Conservation (phyloP, 225 moss, liverwort and hornwort genomes). For the Bryum argenteum region DNA sequence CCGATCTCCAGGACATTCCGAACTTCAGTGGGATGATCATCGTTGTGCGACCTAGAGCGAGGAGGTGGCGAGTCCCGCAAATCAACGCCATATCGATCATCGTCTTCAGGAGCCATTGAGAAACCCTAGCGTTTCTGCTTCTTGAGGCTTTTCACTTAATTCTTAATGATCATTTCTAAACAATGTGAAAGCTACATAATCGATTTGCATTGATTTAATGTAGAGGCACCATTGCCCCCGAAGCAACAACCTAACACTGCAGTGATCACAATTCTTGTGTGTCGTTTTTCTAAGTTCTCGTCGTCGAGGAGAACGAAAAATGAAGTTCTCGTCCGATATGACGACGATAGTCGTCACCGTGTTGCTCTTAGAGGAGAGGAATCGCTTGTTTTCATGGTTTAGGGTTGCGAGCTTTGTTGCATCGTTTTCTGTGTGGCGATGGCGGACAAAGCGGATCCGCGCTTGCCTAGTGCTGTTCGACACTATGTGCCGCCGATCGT, state of each 20-base stretch:
- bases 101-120: constrained; percentile 76
- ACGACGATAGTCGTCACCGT: no score
- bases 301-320: not conserved
- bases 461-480: constrained; percentile 70
- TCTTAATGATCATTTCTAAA: constrained; percentile 15
- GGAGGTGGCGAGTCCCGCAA: constrained; percentile 56
- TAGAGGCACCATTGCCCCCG: not conserved
- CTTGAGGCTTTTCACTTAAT: constrained; percentile 25
- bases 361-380: not conserved
- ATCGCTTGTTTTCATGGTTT: not conserved
- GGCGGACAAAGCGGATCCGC: constrained; percentile 74
- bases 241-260: not conserved
- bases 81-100: constrained; percentile 66
- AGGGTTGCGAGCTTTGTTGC: not conserved
- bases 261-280: not conserved
- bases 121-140: constrained; percentile 40
- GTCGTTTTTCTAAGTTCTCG: not conserved
- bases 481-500: constrained; percentile 54
- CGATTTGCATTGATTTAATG: not conserved
- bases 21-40: constrained; percentile 48
- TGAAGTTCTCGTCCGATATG: not conserved
- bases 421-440: constrained; percentile 22
- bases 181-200: not conserved
- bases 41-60: constrained; percentile 53
- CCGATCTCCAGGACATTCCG: constrained; percentile 65